Evolutionary conservation across 192 early-diverging fungal species (phyloP).

Genomic region (Coemansia sp.): DNA sequence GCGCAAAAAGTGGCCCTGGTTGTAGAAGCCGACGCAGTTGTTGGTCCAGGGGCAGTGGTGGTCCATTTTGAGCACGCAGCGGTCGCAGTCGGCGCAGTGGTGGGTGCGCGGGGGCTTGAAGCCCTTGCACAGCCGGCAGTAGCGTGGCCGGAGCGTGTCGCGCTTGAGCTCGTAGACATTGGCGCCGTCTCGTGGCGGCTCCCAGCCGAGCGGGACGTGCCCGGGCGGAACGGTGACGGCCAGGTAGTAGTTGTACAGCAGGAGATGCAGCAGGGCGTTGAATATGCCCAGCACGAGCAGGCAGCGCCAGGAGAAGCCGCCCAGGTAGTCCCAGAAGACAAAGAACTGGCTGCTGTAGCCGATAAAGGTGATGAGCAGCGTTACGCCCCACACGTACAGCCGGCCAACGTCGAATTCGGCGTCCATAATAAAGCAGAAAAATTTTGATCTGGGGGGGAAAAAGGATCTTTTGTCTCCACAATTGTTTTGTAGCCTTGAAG

Average conservation of each 20-base stretch:
- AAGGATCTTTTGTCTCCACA: background rate
- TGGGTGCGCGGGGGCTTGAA: conserved; percentile 80
- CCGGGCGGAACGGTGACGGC: conserved; percentile 78
- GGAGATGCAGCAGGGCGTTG: conserved; percentile 70
- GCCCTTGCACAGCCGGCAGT: conserved; percentile 61
- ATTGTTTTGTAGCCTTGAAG: background rate
- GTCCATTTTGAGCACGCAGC: conserved; percentile 82
- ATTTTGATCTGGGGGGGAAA: background rate
- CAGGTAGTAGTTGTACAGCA: conserved; percentile 87
- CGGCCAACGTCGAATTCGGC: conserved; percentile 50
- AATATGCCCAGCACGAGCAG: conserved; percentile 65
- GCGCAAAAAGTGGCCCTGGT: conserved; percentile 73
- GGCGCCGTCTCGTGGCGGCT: conserved; percentile 40
- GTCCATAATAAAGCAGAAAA: conserved; percentile 4
- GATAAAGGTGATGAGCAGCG: conserved; percentile 60
- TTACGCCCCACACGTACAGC: conserved; percentile 58
- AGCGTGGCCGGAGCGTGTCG: conserved; percentile 65
- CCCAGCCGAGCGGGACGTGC: conserved; percentile 60
- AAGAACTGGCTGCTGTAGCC: conserved; percentile 62
- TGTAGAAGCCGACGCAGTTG: conserved; percentile 74
- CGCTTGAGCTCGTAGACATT: conserved; percentile 67
- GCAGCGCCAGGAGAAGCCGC: conserved; percentile 38
- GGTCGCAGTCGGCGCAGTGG: conserved; percentile 72
- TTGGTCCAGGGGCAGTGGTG: conserved; percentile 91
- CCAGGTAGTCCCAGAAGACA: conserved; percentile 60